phyloP scores from a whole-genome alignment of 179 eudicot genomes.

The Beta lomatogona region DNA sequence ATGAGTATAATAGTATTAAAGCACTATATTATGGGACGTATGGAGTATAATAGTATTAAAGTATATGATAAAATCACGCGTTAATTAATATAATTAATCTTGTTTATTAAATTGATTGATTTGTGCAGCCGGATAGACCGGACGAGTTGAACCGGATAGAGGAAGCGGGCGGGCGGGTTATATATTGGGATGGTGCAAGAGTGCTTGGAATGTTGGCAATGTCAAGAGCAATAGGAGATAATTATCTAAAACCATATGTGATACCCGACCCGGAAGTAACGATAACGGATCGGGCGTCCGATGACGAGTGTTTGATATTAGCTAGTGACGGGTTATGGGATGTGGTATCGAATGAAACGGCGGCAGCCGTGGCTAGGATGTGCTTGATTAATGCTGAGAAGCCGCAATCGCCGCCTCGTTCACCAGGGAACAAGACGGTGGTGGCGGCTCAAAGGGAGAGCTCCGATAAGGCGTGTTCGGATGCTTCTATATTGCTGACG shows the following conservation, averaged over 20 bases:
- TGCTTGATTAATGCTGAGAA: slow-evolving; percentile 51
- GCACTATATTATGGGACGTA: no score
- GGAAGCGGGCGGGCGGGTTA: slow-evolving; percentile 80
- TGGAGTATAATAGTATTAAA: no score
- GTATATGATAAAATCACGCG: no score
- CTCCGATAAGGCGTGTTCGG: slow-evolving; percentile 75
- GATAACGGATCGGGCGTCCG: slow-evolving; percentile 54
- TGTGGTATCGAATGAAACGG: slow-evolving; percentile 79
- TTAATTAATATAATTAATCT: no score
- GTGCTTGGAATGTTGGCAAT: slow-evolving; percentile 85
- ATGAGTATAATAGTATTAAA: no score
- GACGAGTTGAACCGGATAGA: slow-evolving; percentile 84
- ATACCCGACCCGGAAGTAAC: slow-evolving; percentile 87
- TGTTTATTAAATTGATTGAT: no score
- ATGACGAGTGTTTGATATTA: slow-evolving; percentile 71
- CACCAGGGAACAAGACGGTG: slow-evolving; percentile 45
- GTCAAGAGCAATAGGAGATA: slow-evolving; percentile 86
- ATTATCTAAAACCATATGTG: slow-evolving; percentile 81
- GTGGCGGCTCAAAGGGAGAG: slow-evolving; percentile 36
- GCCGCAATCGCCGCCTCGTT: slow-evolving; percentile 38
- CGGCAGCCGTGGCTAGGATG: slow-evolving; percentile 81
- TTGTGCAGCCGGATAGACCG: slow-evolving; percentile 85
- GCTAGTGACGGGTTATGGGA: slow-evolving; percentile 98
- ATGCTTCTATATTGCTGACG: slow-evolving; percentile 75
- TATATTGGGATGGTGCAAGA: slow-evolving; percentile 85